Percentiles rank a stretch among this genome's conserved stretches.
phyloP scores from a whole-genome alignment of 441 rosid genomes.

The Arabidopsis hybrid region DNA sequence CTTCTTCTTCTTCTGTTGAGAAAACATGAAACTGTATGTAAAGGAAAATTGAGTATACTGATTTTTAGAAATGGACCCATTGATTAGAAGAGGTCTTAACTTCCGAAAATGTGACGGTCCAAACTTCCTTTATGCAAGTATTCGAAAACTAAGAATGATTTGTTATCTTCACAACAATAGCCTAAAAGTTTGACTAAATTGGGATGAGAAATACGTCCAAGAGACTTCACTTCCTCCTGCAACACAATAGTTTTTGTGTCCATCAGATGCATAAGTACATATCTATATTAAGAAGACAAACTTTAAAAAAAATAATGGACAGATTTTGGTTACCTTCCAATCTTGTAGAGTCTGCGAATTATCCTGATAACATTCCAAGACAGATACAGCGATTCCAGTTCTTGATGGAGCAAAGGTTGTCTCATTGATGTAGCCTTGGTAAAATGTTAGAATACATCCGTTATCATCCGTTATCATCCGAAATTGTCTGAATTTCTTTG shows the following conservation, averaged over 20 bases:
- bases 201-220: slow-evolving; percentile 26
- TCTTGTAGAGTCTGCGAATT: slow-evolving; percentile 5
- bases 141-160: slow-evolving; percentile 25
- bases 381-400: slow-evolving; percentile 27
- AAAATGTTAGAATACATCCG: background rate
- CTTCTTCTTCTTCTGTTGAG: slow-evolving; percentile 32
- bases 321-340: slow-evolving; percentile 27
- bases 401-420: slow-evolving; percentile 27
- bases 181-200: slow-evolving; percentile 29
- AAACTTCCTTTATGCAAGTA: slow-evolving; percentile 22
- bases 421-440: slow-evolving; percentile 23
- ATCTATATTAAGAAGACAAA: background rate
- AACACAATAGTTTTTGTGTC: background rate
- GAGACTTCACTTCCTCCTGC: slow-evolving; percentile 34
- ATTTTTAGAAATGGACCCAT: background rate
- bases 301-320: background rate
- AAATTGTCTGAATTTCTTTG: slow-evolving; percentile 21
- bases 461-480: too few species aligned
- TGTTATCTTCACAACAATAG: slow-evolving; percentile 24
- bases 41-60: background rate
- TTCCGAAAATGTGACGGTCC: slow-evolving; percentile 25
- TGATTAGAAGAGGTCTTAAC: slow-evolving; percentile 29
- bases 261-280: background rate
- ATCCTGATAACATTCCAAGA: slow-evolving; percentile 26
- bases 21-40: background rate